These are phyloP conservation scores for Umbilicus rupestris DNA, from an alignment of 164 flowering plant genomes.

Conservation along the genomic window DNA sequence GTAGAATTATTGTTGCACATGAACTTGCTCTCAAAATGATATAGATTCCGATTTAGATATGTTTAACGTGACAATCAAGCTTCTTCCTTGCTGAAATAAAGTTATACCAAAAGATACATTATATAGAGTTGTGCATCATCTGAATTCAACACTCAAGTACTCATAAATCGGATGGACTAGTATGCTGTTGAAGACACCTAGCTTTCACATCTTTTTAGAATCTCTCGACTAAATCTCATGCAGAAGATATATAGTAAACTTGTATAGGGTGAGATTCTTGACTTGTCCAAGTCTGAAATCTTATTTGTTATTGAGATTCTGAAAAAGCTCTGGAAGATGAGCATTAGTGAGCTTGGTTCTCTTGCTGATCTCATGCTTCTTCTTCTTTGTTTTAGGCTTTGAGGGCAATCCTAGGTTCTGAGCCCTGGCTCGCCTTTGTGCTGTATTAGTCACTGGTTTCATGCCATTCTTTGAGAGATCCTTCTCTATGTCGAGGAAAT, in stretches of 20 bases:
- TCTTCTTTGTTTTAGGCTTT: conserved; percentile 36
- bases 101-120: not conserved
- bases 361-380: conserved; percentile 43
- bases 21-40: no score
- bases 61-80: no score
- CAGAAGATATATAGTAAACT: not conserved
- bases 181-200: not conserved
- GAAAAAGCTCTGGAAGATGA: conserved; percentile 49
- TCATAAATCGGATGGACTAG: no score
- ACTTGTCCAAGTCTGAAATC: not conserved
- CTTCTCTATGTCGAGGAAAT: conserved; percentile 49
- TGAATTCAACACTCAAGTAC: no score
- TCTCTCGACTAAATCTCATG: no score
- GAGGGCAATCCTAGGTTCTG: conserved; percentile 30
- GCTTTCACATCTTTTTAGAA: no score
- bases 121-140: not conserved
- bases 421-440: conserved; percentile 38
- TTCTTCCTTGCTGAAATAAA: not conserved
- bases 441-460: conserved; percentile 46
- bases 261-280: not conserved
- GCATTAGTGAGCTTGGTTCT: conserved; percentile 47
- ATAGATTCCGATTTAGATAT: no score
- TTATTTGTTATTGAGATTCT: conserved; percentile 13
- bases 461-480: conserved; percentile 50
- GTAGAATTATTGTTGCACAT: not conserved